Evolutionary conservation across 164 flowering plant genomes (phyloP).

Genomic region (Macadamia integrifolia): DNA sequence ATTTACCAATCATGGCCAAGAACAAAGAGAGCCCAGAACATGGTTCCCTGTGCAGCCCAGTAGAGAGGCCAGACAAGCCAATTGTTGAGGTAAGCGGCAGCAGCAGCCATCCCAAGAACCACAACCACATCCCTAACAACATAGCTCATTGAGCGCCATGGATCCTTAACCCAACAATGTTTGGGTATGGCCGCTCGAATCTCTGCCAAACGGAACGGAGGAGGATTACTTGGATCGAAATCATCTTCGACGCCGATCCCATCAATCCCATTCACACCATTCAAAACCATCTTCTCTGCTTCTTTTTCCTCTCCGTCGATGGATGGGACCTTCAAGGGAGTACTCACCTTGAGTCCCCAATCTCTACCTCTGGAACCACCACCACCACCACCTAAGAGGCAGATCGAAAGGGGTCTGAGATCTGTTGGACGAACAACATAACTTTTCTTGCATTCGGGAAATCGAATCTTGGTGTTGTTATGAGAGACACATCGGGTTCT

Average conservation of each 20-base stretch:
- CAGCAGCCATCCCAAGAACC: conserved; percentile 56
- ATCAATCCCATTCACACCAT: background rate
- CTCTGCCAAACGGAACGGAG: conserved; percentile 61
- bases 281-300: conserved; percentile 4
- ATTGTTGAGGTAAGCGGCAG: conserved; percentile 46
- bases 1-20: conserved; percentile 83
- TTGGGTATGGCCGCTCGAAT: conserved; percentile 68
- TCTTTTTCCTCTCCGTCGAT: conserved; percentile 15
- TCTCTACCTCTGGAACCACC: conserved; percentile 12
- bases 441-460: background rate
- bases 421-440: conserved; percentile 15
- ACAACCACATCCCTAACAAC: conserved; percentile 63
- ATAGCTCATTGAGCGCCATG: conserved; percentile 78
- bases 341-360: conserved; percentile 22
- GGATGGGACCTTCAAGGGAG: conserved; percentile 18
- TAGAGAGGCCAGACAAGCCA: conserved; percentile 77
- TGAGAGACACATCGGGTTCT: background rate
- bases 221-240: conserved; percentile 60
- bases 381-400: background rate
- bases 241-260: conserved; percentile 15
- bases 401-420: conserved; percentile 10
- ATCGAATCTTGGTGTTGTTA: background rate
- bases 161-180: conserved; percentile 81
- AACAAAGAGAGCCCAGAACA: conserved; percentile 91
- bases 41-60: conserved; percentile 79